phyloP scores from a whole-genome alignment of 306 rosid genomes.

The Acacia crassicarpa region DNA sequence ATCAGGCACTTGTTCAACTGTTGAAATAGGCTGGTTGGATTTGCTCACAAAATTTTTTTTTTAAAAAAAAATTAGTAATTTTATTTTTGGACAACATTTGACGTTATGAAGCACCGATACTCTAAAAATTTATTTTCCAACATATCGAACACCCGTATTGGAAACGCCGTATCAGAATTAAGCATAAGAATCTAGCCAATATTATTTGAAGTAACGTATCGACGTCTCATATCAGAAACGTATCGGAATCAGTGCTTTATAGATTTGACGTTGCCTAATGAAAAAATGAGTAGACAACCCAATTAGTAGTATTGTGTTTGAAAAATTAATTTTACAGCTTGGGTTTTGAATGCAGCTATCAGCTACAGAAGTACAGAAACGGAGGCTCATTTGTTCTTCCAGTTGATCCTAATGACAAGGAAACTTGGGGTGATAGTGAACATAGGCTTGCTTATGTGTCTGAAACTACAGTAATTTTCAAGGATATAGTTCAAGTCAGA shows the following conservation, averaged over 20 bases:
- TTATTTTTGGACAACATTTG: background rate
- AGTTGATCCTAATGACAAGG: conserved; percentile 79
- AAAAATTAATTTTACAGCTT: background rate
- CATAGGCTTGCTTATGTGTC: conserved; percentile 95
- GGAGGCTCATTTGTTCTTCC: conserved; percentile 96
- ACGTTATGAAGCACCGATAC: too few relatives aligned
- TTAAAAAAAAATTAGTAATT: background rate
- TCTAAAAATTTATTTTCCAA: too few relatives aligned
- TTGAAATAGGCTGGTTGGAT: background rate
- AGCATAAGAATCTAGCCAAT: too few relatives aligned
- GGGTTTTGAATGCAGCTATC: conserved; percentile 65
- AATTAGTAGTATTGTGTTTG: background rate
- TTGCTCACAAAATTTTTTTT: background rate
- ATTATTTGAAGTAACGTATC: too few relatives aligned
- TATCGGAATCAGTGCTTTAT: too few relatives aligned
- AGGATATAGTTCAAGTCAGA: conserved; percentile 85
- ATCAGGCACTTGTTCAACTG: background rate
- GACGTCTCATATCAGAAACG: too few relatives aligned
- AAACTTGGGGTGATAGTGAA: conserved; percentile 98
- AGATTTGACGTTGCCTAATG: background rate
- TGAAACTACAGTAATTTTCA: conserved; percentile 94
- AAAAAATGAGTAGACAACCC: background rate
- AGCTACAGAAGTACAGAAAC: conserved; percentile 88
- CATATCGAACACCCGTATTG: too few relatives aligned
- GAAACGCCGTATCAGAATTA: too few relatives aligned